A percentile compares a stretch with the other conserved stretches of the same genome.
Conservation (phyloP, 2,329 filamentous ascomycete species). For the Pseudocercospora fuligena region DNA sequence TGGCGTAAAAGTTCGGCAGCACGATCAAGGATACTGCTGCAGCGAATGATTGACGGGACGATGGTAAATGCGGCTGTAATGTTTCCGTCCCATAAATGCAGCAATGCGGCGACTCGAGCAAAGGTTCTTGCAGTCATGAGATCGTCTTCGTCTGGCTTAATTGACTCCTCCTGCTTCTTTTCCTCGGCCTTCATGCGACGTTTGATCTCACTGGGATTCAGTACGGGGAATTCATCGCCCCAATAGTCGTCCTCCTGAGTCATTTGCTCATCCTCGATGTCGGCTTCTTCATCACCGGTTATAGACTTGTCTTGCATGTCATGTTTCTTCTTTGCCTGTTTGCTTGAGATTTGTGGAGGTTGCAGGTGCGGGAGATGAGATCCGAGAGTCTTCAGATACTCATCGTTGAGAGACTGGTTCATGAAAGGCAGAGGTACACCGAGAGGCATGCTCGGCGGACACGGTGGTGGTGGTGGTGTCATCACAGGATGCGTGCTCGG, state of each 20-base stretch:
- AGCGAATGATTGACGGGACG: conserved; percentile 42
- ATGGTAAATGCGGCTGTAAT: neutral
- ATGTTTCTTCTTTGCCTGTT: neutral
- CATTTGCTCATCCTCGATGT: neutral
- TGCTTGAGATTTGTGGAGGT: neutral
- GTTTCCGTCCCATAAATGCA: conserved; percentile 32
- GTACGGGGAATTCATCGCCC: neutral
- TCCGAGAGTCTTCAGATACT: no score
- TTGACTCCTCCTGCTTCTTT: neutral
- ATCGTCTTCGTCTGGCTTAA: conserved; percentile 27
- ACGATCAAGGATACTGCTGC: conserved; percentile 45
- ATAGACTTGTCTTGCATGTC: neutral
- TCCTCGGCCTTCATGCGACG: neutral
- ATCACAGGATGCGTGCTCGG: no score
- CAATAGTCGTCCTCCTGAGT: neutral
- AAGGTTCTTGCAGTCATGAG: conserved; percentile 25
- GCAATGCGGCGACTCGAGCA: conserved; percentile 28
- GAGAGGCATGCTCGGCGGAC: no score
- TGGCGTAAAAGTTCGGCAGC: conserved; percentile 48
- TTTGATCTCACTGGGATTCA: neutral
- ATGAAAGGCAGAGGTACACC: no score
- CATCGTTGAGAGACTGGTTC: no score
- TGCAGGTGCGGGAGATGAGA: no score
- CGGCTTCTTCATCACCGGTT: neutral
- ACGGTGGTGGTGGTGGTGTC: no score